These are phyloP conservation scores for Symbiotaphrina buchneri DNA, from an alignment of 495 filamentous ascomycete genomes.

Conservation along the genomic window DNA sequence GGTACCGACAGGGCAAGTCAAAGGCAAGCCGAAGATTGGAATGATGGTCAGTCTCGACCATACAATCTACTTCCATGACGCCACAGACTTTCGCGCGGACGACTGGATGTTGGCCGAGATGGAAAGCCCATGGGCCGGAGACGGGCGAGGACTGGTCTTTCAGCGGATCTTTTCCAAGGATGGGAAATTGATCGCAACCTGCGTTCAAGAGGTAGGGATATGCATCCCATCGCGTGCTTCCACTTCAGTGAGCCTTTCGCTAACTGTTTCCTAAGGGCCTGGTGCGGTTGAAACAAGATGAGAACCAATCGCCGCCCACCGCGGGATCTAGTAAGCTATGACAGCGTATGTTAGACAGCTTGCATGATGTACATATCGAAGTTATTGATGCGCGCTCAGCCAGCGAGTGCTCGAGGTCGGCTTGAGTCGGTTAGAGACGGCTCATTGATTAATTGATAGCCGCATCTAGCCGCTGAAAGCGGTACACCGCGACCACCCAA, in stretches of 20 bases:
- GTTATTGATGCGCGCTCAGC: too few species aligned
- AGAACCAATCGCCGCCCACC: too few species aligned
- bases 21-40: conserved; percentile 43
- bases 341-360: too few species aligned
- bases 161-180: conserved; percentile 76
- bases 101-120: conserved; percentile 91
- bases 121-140: conserved; percentile 82
- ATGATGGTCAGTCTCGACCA: conserved; percentile 97
- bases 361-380: too few species aligned
- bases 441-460: too few species aligned
- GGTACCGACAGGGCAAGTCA: too few species aligned
- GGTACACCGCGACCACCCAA: too few species aligned
- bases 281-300: conserved; percentile 23
- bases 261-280: conserved; percentile 18
- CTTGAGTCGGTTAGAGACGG: too few species aligned
- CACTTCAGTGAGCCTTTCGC: conserved; percentile 3
- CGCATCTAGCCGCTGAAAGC: too few species aligned
- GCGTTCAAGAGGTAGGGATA: conserved; percentile 46
- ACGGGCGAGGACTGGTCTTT: conserved; percentile 66
- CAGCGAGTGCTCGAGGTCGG: too few species aligned
- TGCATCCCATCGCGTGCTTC: not conserved
- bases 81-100: conserved; percentile 55
- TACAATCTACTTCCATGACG: conserved; percentile 86
- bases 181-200: conserved; percentile 64
- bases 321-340: too few species aligned